Percentiles rank a stretch among this genome's conserved stretches.
Conservation (phyloP, 306 rosid species). For the Alnus rubra region DNA sequence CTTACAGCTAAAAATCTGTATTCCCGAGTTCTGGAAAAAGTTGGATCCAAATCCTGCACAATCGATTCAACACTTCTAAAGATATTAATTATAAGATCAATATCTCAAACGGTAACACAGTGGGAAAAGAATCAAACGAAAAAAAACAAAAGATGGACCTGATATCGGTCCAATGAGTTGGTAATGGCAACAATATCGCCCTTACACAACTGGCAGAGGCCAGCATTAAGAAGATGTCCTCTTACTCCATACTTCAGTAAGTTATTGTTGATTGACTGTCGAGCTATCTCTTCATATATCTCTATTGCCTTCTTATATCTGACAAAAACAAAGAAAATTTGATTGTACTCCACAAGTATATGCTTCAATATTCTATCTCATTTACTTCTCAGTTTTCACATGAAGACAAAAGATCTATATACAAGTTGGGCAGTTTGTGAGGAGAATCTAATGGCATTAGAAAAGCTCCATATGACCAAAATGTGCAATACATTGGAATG, state of each 20-base stretch:
- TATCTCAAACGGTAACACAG: neutral
- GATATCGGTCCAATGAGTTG: constrained; percentile 85
- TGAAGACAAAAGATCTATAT: neutral
- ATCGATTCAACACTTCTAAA: constrained; percentile 24
- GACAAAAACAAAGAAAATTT: neutral
- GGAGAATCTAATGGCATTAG: constrained; percentile 3
- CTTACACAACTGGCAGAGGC: constrained; percentile 90
- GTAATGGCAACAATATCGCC: constrained; percentile 76
- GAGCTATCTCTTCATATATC: constrained; percentile 86
- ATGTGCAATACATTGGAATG: neutral
- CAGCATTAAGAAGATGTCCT: constrained; percentile 98
- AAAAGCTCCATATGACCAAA: neutral
- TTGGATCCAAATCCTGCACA: constrained; percentile 91
- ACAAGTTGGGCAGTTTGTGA: constrained; percentile 3
- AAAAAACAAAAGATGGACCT: constrained; percentile 43
- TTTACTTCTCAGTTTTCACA: neutral
- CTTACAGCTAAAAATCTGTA: constrained; percentile 74
- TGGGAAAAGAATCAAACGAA: constrained; percentile 2
- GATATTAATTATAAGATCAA: neutral
- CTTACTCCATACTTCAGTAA: constrained; percentile 94
- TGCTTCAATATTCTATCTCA: constrained; percentile 8
- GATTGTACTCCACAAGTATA: neutral
- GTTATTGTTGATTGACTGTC: constrained; percentile 78
- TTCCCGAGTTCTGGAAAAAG: constrained; percentile 91
- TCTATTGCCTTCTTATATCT: constrained; percentile 82